Conservation (phyloP, 345 rosid genomes). For the Eucalyptus erythrocorys region DNA sequence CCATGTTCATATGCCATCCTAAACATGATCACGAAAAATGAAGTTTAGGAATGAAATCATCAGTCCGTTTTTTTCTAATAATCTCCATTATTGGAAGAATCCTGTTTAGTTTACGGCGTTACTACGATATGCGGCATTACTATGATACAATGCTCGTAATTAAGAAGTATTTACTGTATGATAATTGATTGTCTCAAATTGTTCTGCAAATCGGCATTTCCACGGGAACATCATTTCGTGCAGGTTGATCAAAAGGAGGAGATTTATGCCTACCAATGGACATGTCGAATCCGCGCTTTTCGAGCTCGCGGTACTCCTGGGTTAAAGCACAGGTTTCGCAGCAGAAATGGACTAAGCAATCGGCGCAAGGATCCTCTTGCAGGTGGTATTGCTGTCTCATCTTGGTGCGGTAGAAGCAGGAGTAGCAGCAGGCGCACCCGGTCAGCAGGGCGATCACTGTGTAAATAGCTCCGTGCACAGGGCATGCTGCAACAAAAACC, state of each 20-base stretch:
- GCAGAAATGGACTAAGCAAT: not conserved
- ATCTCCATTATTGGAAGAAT: not conserved
- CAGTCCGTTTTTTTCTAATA: not conserved
- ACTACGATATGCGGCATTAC: not conserved
- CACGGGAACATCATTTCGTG: not conserved
- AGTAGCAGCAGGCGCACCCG: not conserved
- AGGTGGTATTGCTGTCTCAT: not conserved
- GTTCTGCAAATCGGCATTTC: not conserved
- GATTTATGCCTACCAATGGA: not conserved
- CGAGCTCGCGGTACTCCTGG: not conserved
- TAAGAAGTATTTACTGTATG: not conserved
- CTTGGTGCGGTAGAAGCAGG: not conserved
- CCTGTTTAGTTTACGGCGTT: not conserved
- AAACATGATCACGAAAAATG: not conserved
- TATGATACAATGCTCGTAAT: not conserved
- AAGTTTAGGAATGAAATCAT: not conserved
- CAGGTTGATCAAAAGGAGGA: not conserved
- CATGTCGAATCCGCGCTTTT: not conserved
- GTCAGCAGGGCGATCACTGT: not conserved
- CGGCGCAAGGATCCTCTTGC: not conserved
- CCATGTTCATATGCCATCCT: not conserved
- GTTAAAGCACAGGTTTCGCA: not conserved
- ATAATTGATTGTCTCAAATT: not conserved
- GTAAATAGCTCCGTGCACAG: not conserved
- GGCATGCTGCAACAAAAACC: not conserved